These are phyloP conservation scores for Parmales sp. DNA, from an alignment of 108 stramenopile genomes.

Conservation along the genomic window DNA sequence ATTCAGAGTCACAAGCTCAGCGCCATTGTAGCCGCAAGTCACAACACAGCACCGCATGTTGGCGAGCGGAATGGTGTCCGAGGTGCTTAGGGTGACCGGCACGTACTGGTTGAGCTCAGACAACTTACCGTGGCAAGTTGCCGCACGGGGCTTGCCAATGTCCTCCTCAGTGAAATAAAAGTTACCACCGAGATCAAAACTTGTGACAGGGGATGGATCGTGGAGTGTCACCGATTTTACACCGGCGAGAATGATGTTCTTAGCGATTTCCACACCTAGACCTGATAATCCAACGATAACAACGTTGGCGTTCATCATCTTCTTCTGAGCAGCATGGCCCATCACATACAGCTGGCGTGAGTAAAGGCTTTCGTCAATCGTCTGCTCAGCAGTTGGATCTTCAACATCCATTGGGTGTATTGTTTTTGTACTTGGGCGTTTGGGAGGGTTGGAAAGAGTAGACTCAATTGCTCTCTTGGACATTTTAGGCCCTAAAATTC, in stretches of 20 bases:
- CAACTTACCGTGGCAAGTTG: conserved; percentile 40
- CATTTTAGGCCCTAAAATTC: too few relatives aligned
- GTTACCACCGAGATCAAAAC: conserved; percentile 73
- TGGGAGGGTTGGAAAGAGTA: too few relatives aligned
- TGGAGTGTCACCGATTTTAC: conserved; percentile 54
- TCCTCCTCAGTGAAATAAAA: conserved; percentile 49
- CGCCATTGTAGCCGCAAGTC: too few relatives aligned
- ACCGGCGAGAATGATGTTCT: conserved; percentile 90
- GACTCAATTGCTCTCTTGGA: too few relatives aligned
- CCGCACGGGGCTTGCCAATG: conserved; percentile 36
- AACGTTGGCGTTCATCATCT: conserved; percentile 84
- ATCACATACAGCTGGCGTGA: conserved; percentile 99
- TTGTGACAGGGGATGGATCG: conserved; percentile 53
- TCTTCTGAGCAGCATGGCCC: conserved; percentile 95
- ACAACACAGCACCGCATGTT: conserved; percentile 28
- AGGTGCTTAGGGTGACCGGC: conserved; percentile 51
- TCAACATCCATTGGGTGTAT: too few relatives aligned
- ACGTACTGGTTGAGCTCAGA: conserved; percentile 81
- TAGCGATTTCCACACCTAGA: conserved; percentile 86
- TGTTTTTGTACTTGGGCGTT: too few relatives aligned
- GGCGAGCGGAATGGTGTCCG: neutral
- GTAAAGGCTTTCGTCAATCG: too few relatives aligned
- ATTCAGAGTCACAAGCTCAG: conserved; percentile 47
- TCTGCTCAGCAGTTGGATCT: too few relatives aligned
- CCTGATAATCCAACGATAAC: conserved; percentile 80